phyloP scores from a whole-genome alignment of 2,329 filamentous ascomycete species.

The Fusarium udum region DNA sequence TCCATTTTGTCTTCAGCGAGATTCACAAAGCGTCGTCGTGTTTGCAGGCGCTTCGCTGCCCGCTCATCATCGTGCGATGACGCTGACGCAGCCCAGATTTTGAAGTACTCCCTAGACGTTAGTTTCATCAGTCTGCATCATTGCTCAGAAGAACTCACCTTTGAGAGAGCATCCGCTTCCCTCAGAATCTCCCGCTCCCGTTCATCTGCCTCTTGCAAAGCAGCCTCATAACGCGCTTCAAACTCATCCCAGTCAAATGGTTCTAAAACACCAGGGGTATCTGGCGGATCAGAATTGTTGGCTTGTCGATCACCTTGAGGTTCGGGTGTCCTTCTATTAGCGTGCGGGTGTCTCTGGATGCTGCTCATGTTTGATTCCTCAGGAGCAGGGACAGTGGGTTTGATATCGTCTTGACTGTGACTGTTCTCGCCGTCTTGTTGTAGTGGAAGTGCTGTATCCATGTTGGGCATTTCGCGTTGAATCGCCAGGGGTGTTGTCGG shows the following conservation, averaged over 20 bases:
- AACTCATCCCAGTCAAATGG: constrained; percentile 83
- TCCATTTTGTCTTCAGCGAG: constrained; percentile 76
- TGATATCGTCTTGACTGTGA: constrained; percentile 18
- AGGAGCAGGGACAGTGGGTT: constrained; percentile 2
- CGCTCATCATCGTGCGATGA: constrained; percentile 78
- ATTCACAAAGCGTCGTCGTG: constrained; percentile 79
- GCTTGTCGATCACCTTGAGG: constrained; percentile 48
- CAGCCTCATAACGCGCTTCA: constrained; percentile 72
- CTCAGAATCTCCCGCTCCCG: constrained; percentile 72
- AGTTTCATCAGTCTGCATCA: neutral
- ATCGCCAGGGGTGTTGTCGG: constrained; percentile 26
- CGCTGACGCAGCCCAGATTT: constrained; percentile 79
- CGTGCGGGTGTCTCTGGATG: constrained; percentile 28
- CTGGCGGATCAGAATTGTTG: constrained; percentile 52
- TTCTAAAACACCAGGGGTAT: constrained; percentile 62
- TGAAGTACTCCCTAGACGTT: constrained; percentile 71
- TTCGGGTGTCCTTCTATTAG: constrained; percentile 51
- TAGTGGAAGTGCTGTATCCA: constrained; percentile 31
- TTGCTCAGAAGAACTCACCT: constrained; percentile 53
- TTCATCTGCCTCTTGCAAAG: constrained; percentile 69
- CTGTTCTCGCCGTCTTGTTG: constrained; percentile 33
- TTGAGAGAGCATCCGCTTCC: constrained; percentile 74
- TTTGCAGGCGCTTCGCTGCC: constrained; percentile 81
- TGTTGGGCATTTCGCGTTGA: constrained; percentile 25
- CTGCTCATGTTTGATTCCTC: constrained; percentile 38